Conservation (phyloP, 805 yeast genomes). For the Limtongozyma cylindracea region DNA sequence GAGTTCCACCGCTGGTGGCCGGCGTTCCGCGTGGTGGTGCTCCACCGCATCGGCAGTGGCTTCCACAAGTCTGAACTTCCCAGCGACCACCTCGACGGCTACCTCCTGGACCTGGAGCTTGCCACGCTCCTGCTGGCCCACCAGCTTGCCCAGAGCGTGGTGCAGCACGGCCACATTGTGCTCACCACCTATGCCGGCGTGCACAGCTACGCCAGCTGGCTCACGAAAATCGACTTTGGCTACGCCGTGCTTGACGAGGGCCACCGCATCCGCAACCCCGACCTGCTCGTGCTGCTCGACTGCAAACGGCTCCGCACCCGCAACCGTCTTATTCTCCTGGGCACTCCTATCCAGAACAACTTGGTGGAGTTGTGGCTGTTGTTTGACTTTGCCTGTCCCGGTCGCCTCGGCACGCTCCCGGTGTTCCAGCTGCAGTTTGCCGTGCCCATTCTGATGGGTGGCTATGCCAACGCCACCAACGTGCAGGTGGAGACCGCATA, state of each 20-base stretch:
- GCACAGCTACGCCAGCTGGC: conserved; percentile 57
- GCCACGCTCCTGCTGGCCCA: conserved; percentile 6
- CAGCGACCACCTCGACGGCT: too few species aligned
- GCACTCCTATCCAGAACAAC: conserved; percentile 93
- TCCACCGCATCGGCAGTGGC: conserved; percentile 60
- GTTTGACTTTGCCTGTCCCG: conserved; percentile 90
- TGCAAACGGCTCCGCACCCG: conserved; percentile 70
- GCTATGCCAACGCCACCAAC: conserved; percentile 91
- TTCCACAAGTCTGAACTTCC: not conserved
- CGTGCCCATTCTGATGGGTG: conserved; percentile 86
- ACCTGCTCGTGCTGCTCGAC: conserved; percentile 61
- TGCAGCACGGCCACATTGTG: conserved; percentile 52
- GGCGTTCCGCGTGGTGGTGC: conserved; percentile 57
- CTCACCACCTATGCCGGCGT: conserved; percentile 86
- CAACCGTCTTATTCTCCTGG: conserved; percentile 74
- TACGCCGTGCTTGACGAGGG: conserved; percentile 90
- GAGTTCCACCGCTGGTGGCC: conserved; percentile 99
- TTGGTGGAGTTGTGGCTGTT: conserved; percentile 81
- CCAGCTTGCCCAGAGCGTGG: conserved; percentile 20
- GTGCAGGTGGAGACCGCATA: conserved; percentile 91
- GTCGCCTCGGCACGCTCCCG: conserved; percentile 82
- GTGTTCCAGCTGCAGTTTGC: conserved; percentile 86
- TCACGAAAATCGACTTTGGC: too few species aligned
- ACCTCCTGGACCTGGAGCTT: conserved; percentile 14
- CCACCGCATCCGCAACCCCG: conserved; percentile 89